phyloP scores from a whole-genome alignment of 257 asterid species.

The Rubia yunnanensis region DNA sequence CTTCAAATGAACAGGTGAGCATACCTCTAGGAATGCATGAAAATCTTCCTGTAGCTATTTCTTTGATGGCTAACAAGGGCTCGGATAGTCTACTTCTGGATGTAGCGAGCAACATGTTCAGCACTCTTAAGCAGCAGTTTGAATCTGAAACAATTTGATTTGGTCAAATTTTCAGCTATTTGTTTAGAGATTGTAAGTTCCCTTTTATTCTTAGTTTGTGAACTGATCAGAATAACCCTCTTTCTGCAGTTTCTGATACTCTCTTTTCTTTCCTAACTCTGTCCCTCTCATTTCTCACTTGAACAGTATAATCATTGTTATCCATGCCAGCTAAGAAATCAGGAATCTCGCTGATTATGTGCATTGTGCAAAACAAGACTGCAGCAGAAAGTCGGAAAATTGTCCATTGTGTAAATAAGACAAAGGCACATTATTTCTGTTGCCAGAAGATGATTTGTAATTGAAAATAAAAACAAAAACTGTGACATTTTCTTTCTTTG shows the following conservation, averaged over 20 bases:
- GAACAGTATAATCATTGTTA: background rate
- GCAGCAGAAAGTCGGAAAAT: background rate
- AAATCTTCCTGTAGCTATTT: slow-evolving; percentile 61
- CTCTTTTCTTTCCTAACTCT: background rate
- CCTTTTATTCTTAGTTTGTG: background rate
- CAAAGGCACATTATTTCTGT: no score
- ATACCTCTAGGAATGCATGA: slow-evolving; percentile 64
- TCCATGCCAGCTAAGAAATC: background rate
- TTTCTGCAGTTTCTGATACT: background rate
- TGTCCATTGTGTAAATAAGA: background rate
- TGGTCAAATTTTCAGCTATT: background rate
- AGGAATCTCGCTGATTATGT: background rate
- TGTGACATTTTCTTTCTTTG: no score
- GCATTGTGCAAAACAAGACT: background rate
- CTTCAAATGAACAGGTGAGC: slow-evolving; percentile 48
- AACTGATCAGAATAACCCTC: background rate
- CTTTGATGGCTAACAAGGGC: slow-evolving; percentile 75
- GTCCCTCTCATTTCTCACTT: background rate
- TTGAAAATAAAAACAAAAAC: no score
- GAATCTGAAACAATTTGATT: slow-evolving; percentile 10
- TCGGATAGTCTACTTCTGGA: slow-evolving; percentile 61
- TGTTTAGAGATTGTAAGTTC: background rate
- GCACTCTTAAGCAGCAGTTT: slow-evolving; percentile 25
- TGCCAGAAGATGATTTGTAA: no score
- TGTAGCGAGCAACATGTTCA: slow-evolving; percentile 40